Evolutionary conservation across 78 protist species (phyloP), one percentile per base, ranked within the genome.

Genomic region (Dictyostelium firmibasis): DNA sequence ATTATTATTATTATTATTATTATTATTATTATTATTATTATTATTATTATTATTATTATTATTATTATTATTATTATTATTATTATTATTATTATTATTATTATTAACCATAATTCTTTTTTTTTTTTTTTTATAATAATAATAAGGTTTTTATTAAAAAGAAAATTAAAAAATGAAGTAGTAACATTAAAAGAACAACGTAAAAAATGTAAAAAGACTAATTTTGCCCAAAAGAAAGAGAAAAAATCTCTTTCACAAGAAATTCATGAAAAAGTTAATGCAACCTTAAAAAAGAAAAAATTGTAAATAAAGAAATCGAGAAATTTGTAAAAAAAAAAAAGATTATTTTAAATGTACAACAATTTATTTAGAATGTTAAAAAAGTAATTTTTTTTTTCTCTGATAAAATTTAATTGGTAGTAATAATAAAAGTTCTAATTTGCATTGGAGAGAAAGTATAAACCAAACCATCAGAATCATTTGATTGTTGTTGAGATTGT

Each of bases 381-480:
- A 76, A 41, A n/a, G 72, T 64, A 16, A 25, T 38, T 29, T 33
- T 25, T 6, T 33, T 31, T 43, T 9, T 23, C 18, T 77, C n/a
- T n/a, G n/a, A n/a, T n/a, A n/a, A n/a, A n/a, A n/a, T n/a, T n/a
- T 81, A 36, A 81, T 78, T 35, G 5, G 83, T 38, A 29, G 94
- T 89, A 67, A 89, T 81, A 1, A 89, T 64, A 70, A 57, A 89
- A 81, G 94, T 89, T 89, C 94, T 89, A 50, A 89, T 81, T 79
- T 89, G 82, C 94, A 89, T 89, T 89, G 94, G 94, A 11, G 84
- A 20, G 23, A 89, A 27, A 27, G 41, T 23, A 50, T 25, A 43
- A 3, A 47, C 78, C 13, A 69, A 81, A 31, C 10, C 23, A 81
- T 41, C 29, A 3, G 62, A 20, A 14, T 10, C 67, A 20, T 57